Evolutionary conservation across 164 flowering plant species (phyloP), one percentile per base, ranked within the genome.

Genomic region (Houttuynia cordata): DNA sequence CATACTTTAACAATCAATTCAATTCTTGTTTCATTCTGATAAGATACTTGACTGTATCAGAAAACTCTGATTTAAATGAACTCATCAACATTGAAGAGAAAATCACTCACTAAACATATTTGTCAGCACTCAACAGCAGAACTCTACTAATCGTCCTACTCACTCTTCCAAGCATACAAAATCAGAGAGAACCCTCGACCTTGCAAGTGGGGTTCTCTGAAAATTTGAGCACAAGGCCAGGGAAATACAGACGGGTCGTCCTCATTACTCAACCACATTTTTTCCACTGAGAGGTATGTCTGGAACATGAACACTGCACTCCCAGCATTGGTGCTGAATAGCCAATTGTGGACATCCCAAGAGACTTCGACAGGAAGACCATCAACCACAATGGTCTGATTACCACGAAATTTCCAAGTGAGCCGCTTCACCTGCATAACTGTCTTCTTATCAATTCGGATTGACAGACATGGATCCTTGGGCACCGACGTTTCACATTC

Each of bases 311-410:
- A 86, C 49, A 89, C 87, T 14, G 94, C 97, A 75, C 71, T 78
- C 52, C 89, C 89, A 42, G 64, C 42, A 9, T 79, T 24, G 24
- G 77, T 12, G 23, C 84, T 74, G 55, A 85, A 89, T 18, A 89
- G 76, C 97, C 97, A 89, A 71, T 74, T 82, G 69, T 89, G 81
- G 34, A 85, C 91, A 78, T 88, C 96, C 96, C 96, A 88, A 62
- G 75, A 84, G 30, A 88, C 76, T 42, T 88, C 96, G 0, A 89
- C 80, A 0, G 86, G 72, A 13, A 84, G 65, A 47, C 79, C 82
- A 59, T 78, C 79, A 10, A 78, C 76, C 69, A 70, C 67, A 25
- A 78, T 76, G 51, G 73, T 76, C 41, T 70, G 70, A 37, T 78
- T 78, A 7, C 82, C 82, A 24, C 82, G 61, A 50, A 78, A 78